Evolutionary conservation across 140 eudicot species (phyloP), one percentile per base, ranked within the genome.

Genomic region (Ambrosia hybrid): DNA sequence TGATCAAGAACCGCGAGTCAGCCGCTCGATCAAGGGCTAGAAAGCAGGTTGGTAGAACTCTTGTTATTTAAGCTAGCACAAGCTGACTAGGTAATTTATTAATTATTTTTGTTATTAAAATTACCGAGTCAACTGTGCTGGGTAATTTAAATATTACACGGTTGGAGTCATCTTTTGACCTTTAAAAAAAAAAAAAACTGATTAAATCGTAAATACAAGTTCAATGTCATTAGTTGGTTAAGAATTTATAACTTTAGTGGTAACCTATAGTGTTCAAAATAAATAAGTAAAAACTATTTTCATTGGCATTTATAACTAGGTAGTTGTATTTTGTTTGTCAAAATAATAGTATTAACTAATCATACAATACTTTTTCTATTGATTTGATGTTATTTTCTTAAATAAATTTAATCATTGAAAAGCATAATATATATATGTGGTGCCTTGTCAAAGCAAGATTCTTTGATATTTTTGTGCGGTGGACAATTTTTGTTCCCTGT

Each of bases 1-100:
- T 91, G 96, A 84, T 91, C 49, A 91, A 88, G 85, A 91, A 91
- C 85, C 84, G 97, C 1, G 97, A 91, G 78, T 88, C 96, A 2
- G 97, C 97, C 30, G 87, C 96, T 66, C 86, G 97, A 0, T 91
- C 97, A 13, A 74, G 97, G 76, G 97, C 97, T 72, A 71, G 97
- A 70, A 88, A 84, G 72, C 97, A 91, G 97, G 97, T 76, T 73
- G 60, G 76, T 73, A 26, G 16, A 5, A 4, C 15, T 62, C 68
- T 3, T 11, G 46, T 41, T 38, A 13, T 34, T 16, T 21, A 21
- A 21, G 26, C 26, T 21, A 21, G 26, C 26, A 21, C 26, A 21
- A 21, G 26, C 26, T 21, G 26, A 21, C 26, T 21, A 0, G 26
- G 26, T 21, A 21, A 21, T 67, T 57, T 8, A 12, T 41, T 39